Conservation (phyloP, 73 alveolate genomes). For the Paramecium tetraurelia region DNA sequence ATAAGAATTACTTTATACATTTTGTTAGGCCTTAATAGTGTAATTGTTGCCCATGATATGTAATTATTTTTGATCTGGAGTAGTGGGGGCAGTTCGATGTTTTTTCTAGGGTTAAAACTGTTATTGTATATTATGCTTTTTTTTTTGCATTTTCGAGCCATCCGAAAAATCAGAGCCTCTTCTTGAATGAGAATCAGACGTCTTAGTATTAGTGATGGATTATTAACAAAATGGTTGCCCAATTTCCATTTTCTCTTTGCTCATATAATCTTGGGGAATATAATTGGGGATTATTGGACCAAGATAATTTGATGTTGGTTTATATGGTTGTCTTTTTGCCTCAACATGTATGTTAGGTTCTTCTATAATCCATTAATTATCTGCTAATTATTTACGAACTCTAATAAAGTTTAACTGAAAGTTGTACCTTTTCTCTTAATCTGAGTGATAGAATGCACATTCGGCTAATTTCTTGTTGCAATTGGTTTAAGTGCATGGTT, state of each 20-base stretch:
- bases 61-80: background rate
- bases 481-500: conserved; percentile 70
- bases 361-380: background rate
- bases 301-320: background rate
- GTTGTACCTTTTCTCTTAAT: conserved; percentile 57
- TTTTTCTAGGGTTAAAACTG: background rate
- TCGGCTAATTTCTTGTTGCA: conserved; percentile 59
- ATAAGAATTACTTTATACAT: background rate
- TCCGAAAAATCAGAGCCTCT: background rate
- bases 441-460: conserved; percentile 65
- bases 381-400: background rate
- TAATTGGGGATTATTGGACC: background rate
- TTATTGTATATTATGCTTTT: background rate
- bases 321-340: background rate
- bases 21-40: background rate
- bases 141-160: background rate
- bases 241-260: background rate
- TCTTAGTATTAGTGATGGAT: background rate
- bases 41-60: background rate
- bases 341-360: background rate
- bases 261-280: background rate
- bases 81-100: conserved; percentile 8
- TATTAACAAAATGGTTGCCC: background rate
- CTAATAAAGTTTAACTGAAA: background rate
- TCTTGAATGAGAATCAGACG: conserved; percentile 8